Evolutionary conservation across 345 rosid species (phyloP).

Genomic region (Ceriops decandra): DNA sequence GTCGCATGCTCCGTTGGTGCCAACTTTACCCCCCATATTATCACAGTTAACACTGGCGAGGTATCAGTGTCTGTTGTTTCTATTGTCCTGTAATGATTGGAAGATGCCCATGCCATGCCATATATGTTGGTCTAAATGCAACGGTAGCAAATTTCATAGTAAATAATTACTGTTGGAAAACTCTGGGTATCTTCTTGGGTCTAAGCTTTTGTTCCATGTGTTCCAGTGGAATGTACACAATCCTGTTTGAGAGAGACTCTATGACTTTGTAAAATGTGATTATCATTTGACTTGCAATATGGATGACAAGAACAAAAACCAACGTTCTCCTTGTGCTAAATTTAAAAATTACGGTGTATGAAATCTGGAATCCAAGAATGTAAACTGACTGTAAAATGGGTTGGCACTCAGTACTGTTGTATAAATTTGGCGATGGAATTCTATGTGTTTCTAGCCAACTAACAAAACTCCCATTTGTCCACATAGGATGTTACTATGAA

Average conservation of each 20-base stretch:
- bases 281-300: too few relatives aligned
- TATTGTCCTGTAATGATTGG: conserved; percentile 2
- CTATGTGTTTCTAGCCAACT: conserved; percentile 1
- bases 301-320: too few relatives aligned
- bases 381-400: too few relatives aligned
- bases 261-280: too few relatives aligned
- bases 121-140: conserved; percentile 8
- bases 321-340: too few relatives aligned
- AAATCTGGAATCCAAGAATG: too few relatives aligned
- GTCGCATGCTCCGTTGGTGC: conserved; percentile 86
- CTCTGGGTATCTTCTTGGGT: too few relatives aligned
- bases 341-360: too few relatives aligned
- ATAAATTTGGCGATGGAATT: neutral
- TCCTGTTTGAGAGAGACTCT: too few relatives aligned
- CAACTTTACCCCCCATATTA: conserved; percentile 90
- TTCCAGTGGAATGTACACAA: too few relatives aligned
- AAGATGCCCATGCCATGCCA: neutral
- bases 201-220: too few relatives aligned
- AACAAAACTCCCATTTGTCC: neutral
- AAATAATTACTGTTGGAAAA: too few relatives aligned
- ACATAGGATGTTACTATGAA: conserved; percentile 35
- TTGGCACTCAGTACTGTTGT: neutral
- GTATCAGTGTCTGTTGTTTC: conserved; percentile 30
- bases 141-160: neutral
- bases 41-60: conserved; percentile 90